Base-by-base conservation (phyloP, 371 early-diverging fungal species). In the Mucor irregularis region DNA sequence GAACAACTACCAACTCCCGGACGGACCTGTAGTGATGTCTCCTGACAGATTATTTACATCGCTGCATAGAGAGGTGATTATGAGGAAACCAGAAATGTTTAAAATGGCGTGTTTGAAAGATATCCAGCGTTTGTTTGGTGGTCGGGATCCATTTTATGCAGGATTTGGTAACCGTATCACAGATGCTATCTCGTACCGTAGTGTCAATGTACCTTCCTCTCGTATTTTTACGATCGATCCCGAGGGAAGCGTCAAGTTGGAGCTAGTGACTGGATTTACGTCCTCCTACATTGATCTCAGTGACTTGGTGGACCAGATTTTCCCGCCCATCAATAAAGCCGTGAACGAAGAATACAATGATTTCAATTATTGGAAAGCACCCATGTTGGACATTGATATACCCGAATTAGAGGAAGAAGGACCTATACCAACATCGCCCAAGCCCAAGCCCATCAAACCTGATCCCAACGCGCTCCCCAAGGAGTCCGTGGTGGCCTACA, bases 81-180 rank as follows among this genome's bases (percentile, higher is more conserved):
- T 89, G 74, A 86, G 93, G 39, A 90, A 92, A 51, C 99, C 99
- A 8, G 95, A 99, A 67, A 91, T 95, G 55, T 99, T 99, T 74
- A 99, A 99, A 66, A 99, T 98, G 83, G 90, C 93, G 0, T 95
- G 94, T 62, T 73, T 99, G 35, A 81, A 90, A n/a, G 95, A 96
- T 61, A 90, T 99, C 31, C 80, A 88, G 50, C 73, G 87, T 3
- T 70, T 99, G 29, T 97, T 97, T 82, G 89, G 83, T 21, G 79
- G 70, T 33, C 63, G 76, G 0, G 87, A 85, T 56, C 95, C 98
- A 2, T 98, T 99, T 64, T 94, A 93, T 70, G 98, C 99, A 8
- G 99, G 99, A 0, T 99, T 99, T 72, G 99, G 99, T 21, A 99
- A 99, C 65, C 89, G 94, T 45, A 89, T 92, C 43, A 94, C 94